phyloP scores from a whole-genome alignment of 768 basidiomycete species.

The Leucocoprinus birnbaumii region DNA sequence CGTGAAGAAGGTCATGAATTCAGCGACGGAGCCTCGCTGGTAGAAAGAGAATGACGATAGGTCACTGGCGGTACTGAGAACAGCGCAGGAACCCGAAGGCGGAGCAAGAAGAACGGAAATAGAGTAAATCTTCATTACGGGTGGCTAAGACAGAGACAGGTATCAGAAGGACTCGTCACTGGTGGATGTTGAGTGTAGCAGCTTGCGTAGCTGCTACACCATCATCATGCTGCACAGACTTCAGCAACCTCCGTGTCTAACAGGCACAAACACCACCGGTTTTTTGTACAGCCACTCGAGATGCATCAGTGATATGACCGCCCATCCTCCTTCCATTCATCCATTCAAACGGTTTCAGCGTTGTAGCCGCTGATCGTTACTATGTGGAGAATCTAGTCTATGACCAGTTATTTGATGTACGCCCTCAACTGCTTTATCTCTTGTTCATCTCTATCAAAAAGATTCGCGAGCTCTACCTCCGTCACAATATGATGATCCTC shows the following conservation, averaged over 20 bases:
- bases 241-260: not conserved
- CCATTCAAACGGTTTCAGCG: not conserved
- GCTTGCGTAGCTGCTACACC: too few relatives aligned
- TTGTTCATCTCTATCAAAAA: too few relatives aligned
- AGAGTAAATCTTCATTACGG: conserved; percentile 81
- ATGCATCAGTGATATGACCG: too few relatives aligned
- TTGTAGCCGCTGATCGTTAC: not conserved
- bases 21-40: conserved; percentile 80
- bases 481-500: too few relatives aligned
- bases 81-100: conserved; percentile 55
- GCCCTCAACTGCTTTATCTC: not conserved
- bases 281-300: too few relatives aligned
- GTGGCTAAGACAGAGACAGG: not conserved
- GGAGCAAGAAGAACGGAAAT: conserved; percentile 73
- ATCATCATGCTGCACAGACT: too few relatives aligned
- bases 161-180: not conserved
- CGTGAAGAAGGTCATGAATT: conserved; percentile 93
- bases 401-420: not conserved
- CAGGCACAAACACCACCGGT: conserved; percentile 5
- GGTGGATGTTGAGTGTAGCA: not conserved
- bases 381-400: not conserved
- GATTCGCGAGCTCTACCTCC: too few relatives aligned
- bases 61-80: conserved; percentile 71
- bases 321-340: not conserved
- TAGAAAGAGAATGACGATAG: conserved; percentile 93